Percentiles rank a stretch among this genome's conserved stretches.
phyloP scores from a whole-genome alignment of 2,329 filamentous ascomycete species.

The Colletotrichum liriopes region DNA sequence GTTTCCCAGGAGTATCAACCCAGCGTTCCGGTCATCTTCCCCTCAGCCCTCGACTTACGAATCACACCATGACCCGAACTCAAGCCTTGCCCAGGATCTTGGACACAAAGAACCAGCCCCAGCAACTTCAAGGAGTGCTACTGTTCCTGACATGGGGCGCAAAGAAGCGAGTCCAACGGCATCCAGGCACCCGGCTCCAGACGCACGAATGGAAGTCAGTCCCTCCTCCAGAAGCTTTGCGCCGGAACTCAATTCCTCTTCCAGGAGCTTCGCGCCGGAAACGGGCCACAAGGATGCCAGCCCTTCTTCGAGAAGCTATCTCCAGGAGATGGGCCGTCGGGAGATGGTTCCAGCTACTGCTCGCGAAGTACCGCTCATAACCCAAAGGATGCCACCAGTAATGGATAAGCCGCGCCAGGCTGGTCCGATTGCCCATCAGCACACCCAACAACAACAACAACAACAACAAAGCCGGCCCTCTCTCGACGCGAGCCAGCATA shows the following conservation, averaged over 20 bases:
- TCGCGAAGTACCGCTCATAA: slow-evolving; percentile 66
- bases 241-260: slow-evolving; percentile 7
- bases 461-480: slow-evolving; percentile 47
- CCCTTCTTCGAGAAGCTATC: slow-evolving; percentile 62
- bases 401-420: slow-evolving; percentile 24
- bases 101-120: slow-evolving; percentile 51
- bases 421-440: slow-evolving; percentile 38
- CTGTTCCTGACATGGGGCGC: slow-evolving; percentile 14
- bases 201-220: slow-evolving; percentile 11
- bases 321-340: slow-evolving; percentile 77
- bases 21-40: slow-evolving; percentile 94
- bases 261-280: slow-evolving; percentile 1
- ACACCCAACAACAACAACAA: slow-evolving; percentile 14
- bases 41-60: slow-evolving; percentile 94
- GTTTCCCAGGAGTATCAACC: slow-evolving; percentile 95
- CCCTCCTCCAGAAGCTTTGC: slow-evolving; percentile 9
- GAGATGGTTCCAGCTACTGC: slow-evolving; percentile 62
- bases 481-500: slow-evolving; percentile 69
- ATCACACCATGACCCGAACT: slow-evolving; percentile 90
- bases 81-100: slow-evolving; percentile 79
- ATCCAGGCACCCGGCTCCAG: slow-evolving; percentile 21
- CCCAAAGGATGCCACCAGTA: slow-evolving; percentile 60
- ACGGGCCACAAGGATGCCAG: not conserved
- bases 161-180: slow-evolving; percentile 22
- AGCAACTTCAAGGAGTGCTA: not conserved